Conservation (phyloP, 129 eudicot species). For the Heracleum sosnowskyi region DNA sequence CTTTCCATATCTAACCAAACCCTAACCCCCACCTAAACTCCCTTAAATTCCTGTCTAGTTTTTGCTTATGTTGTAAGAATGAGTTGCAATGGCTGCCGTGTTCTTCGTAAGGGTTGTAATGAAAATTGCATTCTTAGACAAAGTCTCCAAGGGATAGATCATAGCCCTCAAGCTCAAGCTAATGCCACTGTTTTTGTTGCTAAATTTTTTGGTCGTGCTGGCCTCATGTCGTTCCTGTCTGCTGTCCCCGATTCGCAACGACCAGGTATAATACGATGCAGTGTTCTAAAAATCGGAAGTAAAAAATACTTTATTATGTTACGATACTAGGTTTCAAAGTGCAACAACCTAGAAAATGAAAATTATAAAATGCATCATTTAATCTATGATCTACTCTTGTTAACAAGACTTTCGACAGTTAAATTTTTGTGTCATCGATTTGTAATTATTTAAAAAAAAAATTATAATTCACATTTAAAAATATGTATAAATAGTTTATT, state of each 20-base stretch:
- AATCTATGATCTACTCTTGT: too few relatives aligned
- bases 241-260: slow-evolving; percentile 65
- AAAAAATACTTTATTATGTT: background rate
- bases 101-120: slow-evolving; percentile 76
- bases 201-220: slow-evolving; percentile 85
- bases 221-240: slow-evolving; percentile 25
- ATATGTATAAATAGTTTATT: background rate
- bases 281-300: background rate
- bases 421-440: too few relatives aligned
- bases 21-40: background rate
- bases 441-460: too few relatives aligned
- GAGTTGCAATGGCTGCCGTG: slow-evolving; percentile 90
- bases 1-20: background rate
- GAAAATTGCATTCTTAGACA: slow-evolving; percentile 73
- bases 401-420: background rate
- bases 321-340: background rate
- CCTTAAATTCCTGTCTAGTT: background rate
- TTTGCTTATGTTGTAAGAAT: slow-evolving; percentile 12
- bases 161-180: slow-evolving; percentile 63
- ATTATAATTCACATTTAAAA: too few relatives aligned
- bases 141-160: slow-evolving; percentile 44
- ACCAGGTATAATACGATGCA: slow-evolving; percentile 28
- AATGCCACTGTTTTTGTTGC: slow-evolving; percentile 85
- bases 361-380: too few relatives aligned
- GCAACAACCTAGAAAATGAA: too few relatives aligned